Evolutionary conservation across 805 yeast genomes (phyloP).

Genomic region (Saccharomyces paradoxus): DNA sequence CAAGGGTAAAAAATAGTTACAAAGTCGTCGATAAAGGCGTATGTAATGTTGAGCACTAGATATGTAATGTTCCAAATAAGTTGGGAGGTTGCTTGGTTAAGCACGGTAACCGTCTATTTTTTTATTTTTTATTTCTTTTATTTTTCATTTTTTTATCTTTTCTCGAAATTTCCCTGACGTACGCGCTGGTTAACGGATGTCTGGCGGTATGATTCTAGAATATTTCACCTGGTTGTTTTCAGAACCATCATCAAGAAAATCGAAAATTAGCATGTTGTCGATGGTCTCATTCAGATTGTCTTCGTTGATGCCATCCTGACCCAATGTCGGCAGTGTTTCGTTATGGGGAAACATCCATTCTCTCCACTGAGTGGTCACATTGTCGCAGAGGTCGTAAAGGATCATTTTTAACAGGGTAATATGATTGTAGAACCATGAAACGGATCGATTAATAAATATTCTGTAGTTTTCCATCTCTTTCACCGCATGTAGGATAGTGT

Average conservation of each 20-base stretch:
- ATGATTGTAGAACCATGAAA: slow-evolving; percentile 33
- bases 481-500: slow-evolving; percentile 29
- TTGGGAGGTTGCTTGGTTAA: background rate
- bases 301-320: slow-evolving; percentile 15
- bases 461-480: slow-evolving; percentile 32
- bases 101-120: background rate
- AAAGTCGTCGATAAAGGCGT: background rate
- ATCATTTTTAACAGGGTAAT: slow-evolving; percentile 31
- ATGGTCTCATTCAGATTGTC: slow-evolving; percentile 24
- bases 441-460: slow-evolving; percentile 30
- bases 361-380: slow-evolving; percentile 29
- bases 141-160: background rate
- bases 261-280: slow-evolving; percentile 23
- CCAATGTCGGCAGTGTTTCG: slow-evolving; percentile 21
- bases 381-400: slow-evolving; percentile 29
- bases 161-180: background rate
- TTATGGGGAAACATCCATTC: slow-evolving; percentile 31
- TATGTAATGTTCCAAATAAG: background rate
- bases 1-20: background rate
- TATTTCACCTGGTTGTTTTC: slow-evolving; percentile 23
- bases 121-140: background rate
- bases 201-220: slow-evolving; percentile 15
- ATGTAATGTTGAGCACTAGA: background rate
- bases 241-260: slow-evolving; percentile 26
- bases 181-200: background rate